Evolutionary conservation across 2,329 filamentous ascomycete species (phyloP), one percentile per base, ranked within the genome.

Genomic region (Aspergillus transmontanensis): DNA sequence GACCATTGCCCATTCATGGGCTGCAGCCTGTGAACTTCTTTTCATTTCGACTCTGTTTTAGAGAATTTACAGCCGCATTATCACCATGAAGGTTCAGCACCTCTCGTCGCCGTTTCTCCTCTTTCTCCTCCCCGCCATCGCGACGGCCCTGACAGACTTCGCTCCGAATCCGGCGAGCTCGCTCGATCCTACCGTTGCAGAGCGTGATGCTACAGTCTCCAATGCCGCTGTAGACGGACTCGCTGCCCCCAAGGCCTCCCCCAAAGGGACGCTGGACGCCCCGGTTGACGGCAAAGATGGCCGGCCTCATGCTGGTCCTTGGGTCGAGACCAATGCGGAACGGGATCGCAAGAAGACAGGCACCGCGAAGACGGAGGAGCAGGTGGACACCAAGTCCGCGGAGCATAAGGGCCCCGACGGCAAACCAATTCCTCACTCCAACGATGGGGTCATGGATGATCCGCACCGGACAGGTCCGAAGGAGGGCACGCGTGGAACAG

Each of bases 271-370:
- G 58, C 93, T 93, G 76, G 90, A 95, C 81, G 92, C 91, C 61
- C 94, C 94, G 0, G 90, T 97, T 23, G 95, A 98, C 76, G 94
- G 94, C 53, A 90, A 91, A 71, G 95, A 98, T 80, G 95, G 95
- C 55, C 95, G 94, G 80, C 95, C 95, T 54, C 94, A 97, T 75
- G 87, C 90, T 23, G 95, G 95, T 1, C 95, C 95, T 2, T 89
- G 86, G 73, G 80, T 84, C 53, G 82, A 84, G 66, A 83, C 81
- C 6, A 78, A 69, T 48, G 80, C 81, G 28, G 81, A 83, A 34
- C 75, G 82, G 59, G 81, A 83, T 64, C 77, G 80, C 63, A 83
- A 83, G 65, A 71, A 75, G 66, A 62, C 71, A 43, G 73, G 67
- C 62, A 75, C 66, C 64, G 76, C 73, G 65, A 73, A 75, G 32